Percentiles rank a stretch among this genome's conserved stretches.
Conservation (phyloP, 306 rosid genomes). For the Casuarina cunninghamiana region DNA sequence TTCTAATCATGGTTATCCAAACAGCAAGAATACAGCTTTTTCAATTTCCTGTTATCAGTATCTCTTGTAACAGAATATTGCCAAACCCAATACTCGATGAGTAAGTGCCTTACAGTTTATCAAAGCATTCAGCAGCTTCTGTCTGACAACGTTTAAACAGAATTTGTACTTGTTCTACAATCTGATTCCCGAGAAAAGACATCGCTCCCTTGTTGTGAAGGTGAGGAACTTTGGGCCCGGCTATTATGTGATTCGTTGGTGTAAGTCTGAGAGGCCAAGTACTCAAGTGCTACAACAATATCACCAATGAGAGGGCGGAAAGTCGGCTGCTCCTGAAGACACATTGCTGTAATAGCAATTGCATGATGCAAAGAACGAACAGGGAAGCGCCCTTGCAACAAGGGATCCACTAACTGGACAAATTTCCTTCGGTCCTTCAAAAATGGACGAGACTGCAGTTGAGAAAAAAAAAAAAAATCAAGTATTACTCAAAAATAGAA, state of each 20-base stretch:
- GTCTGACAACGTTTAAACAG: constrained; percentile 29
- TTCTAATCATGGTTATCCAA: neutral
- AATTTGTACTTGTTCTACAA: constrained; percentile 42
- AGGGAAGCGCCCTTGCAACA: constrained; percentile 69
- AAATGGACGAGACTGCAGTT: constrained; percentile 54
- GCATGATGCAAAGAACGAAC: constrained; percentile 91
- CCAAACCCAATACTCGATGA: neutral
- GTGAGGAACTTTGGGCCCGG: constrained; percentile 23
- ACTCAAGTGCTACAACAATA: constrained; percentile 91
- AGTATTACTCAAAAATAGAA: neutral
- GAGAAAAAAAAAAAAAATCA: neutral
- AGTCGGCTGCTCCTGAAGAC: constrained; percentile 91
- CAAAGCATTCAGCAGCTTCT: constrained; percentile 21
- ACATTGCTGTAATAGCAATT: constrained; percentile 91
- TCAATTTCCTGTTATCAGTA: neutral
- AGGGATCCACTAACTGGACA: constrained; percentile 68
- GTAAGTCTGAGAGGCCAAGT: constrained; percentile 63
- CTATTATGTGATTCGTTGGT: constrained; percentile 14
- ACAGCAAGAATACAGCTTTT: neutral
- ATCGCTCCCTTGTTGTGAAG: constrained; percentile 30
- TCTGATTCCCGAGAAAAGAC: constrained; percentile 28
- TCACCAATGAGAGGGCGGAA: constrained; percentile 83
- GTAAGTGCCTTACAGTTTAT: constrained; percentile 41
- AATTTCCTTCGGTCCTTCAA: constrained; percentile 55
- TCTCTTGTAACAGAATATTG: neutral